Percentiles rank a stretch among this genome's conserved stretches.
Conservation (phyloP, 805 yeast species). For the Priceomyces fermenticarens region DNA sequence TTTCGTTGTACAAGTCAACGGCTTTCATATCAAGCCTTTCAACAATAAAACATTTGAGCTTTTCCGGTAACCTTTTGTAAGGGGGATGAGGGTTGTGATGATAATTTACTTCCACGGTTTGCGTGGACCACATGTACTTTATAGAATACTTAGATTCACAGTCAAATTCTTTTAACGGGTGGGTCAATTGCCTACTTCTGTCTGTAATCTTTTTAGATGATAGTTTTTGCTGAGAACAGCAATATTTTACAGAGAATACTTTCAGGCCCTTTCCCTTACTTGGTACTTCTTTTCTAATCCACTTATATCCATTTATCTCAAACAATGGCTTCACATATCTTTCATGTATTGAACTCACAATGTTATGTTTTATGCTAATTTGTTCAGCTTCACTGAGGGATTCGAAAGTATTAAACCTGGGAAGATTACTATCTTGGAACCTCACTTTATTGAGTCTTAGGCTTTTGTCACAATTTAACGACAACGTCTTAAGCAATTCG, state of each 20-base stretch:
- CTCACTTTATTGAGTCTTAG: slow-evolving; percentile 2
- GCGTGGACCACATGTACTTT: slow-evolving; percentile 13
- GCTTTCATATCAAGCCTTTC: slow-evolving; percentile 16
- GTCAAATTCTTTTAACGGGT: slow-evolving; percentile 14
- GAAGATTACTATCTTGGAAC: slow-evolving; percentile 6
- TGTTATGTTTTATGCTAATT: slow-evolving; percentile 4
- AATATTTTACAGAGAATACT: slow-evolving; percentile 14
- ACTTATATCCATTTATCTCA: slow-evolving; percentile 13
- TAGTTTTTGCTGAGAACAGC: slow-evolving; percentile 14
- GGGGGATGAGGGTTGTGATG: slow-evolving; percentile 13
- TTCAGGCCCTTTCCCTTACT: slow-evolving; percentile 15
- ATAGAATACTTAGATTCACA: slow-evolving; percentile 14
- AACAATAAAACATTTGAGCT: slow-evolving; percentile 14
- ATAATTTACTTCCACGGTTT: slow-evolving; percentile 11
- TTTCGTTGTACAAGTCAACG: slow-evolving; percentile 13
- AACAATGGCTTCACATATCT: slow-evolving; percentile 15
- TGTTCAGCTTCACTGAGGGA: slow-evolving; percentile 1
- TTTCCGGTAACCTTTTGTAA: slow-evolving; percentile 14
- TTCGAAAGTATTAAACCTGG: not conserved
- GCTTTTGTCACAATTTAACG: slow-evolving; percentile 2
- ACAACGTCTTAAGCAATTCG: slow-evolving; percentile 6
- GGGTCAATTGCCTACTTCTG: slow-evolving; percentile 10
- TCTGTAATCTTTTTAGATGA: slow-evolving; percentile 3
- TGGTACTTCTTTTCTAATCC: slow-evolving; percentile 17
- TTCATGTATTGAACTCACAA: slow-evolving; percentile 10